Base-by-base conservation (phyloP, 768 basidiomycete species). In the Tylopilus subfusipes region DNA sequence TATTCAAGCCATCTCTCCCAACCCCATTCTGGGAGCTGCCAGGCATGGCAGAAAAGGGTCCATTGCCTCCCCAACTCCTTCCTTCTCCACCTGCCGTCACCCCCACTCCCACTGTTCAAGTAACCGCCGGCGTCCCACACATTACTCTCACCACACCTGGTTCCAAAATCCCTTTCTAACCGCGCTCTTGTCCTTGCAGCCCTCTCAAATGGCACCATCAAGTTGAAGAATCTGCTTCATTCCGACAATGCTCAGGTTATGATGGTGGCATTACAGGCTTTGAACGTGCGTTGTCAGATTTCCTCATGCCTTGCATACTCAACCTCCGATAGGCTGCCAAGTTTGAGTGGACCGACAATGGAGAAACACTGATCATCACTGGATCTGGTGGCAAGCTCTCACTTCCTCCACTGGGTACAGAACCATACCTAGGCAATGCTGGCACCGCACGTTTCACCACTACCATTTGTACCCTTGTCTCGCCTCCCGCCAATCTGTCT, bases 241-340 rank as follows among this genome's bases (percentile, higher is more conserved):
- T 97, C 94, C 4, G 96, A 98, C 64, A 95, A 99, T 67, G 98
- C 97, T 0, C 93, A 95, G 61, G 96, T 99, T 50, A 99, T 99
- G 96, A 98, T 98, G 94, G 78, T 85, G 3, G 96, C 95, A 31
- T 78, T 98, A 29, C 75, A 83, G 39, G 92, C 93, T 51, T 82
- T 99, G 57, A 87, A 94, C 77, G 92, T 89, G 52, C 34, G 27
- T 42, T 14, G n/a, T 42, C 50, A 14, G 29, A 16, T 29, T 42
- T 18, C 40, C 30, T 31, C 51, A 42, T 12, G 27, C 43, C 4
- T 36, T 27, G 4, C 34, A 0, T 53, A 2, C 51, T 44, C 53
- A 60, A 24, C 21, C 38, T 43, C 19, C 24, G 6, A 46, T 58
- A 93, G 90, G 96, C 96, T 43, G 96, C 97, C 11, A 82, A 75